Conservation (phyloP, 2,329 filamentous ascomycete genomes). For the Atkinsonella texensis region DNA sequence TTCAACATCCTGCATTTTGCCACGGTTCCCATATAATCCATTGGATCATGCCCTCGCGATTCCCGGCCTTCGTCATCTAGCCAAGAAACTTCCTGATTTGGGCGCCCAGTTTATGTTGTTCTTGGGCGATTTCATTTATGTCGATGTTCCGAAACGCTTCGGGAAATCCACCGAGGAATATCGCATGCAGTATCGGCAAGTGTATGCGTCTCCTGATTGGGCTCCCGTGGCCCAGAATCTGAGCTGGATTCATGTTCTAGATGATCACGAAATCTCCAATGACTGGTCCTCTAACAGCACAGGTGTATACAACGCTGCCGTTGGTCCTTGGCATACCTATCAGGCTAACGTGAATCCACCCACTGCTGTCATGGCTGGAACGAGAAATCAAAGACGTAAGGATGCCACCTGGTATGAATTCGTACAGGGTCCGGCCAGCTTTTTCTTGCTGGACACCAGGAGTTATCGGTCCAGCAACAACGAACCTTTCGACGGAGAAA, state of each 20-base stretch:
- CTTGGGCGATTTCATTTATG: conserved; percentile 79
- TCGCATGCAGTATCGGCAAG: conserved; percentile 80
- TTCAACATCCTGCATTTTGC: conserved; percentile 85
- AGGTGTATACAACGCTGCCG: conserved; percentile 41
- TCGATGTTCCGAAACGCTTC: conserved; percentile 75
- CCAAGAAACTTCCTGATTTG: conserved; percentile 57
- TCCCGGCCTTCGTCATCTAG: conserved; percentile 66
- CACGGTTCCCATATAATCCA: conserved; percentile 78
- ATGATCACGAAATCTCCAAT: conserved; percentile 93
- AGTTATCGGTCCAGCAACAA: conserved; percentile 65
- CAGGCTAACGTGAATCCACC: conserved; percentile 80
- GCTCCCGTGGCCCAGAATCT: conserved; percentile 58
- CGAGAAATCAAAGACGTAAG: conserved; percentile 22
- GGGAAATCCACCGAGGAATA: conserved; percentile 65
- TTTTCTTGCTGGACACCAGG: conserved; percentile 90
- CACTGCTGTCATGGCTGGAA: conserved; percentile 37
- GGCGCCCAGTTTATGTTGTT: conserved; percentile 71
- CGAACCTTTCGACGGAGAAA: conserved; percentile 43
- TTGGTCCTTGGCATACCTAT: conserved; percentile 79
- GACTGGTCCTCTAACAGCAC: conserved; percentile 61
- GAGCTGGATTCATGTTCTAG: conserved; percentile 96
- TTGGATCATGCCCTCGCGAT: conserved; percentile 74
- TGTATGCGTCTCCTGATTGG: conserved; percentile 97
- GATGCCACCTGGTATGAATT: conserved; percentile 82
- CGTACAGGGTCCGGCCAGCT: conserved; percentile 76